These are phyloP conservation scores for Nitzschia inconspicua DNA, from an alignment of 108 stramenopile species.

Conservation along the genomic window DNA sequence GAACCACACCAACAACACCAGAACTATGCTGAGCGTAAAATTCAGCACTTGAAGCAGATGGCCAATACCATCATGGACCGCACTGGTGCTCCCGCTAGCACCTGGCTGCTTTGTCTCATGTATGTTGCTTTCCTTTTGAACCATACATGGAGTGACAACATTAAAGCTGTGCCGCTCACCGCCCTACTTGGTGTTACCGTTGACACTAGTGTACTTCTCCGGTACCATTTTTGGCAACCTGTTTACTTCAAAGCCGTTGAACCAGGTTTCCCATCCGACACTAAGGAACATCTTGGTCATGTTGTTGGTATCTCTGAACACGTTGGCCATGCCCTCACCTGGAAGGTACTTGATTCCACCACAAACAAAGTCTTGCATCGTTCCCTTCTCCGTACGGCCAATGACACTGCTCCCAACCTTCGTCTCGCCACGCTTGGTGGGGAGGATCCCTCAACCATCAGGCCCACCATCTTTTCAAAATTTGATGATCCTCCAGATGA, in stretches of 20 bases:
- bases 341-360: slow-evolving; percentile 5
- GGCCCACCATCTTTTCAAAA: too few species aligned
- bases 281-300: slow-evolving; percentile 1
- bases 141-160: slow-evolving; percentile 1
- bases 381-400: slow-evolving; percentile 17
- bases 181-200: slow-evolving; percentile 6
- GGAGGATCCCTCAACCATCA: too few species aligned
- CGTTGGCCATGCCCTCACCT: slow-evolving; percentile 33
- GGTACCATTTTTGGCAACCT: slow-evolving; percentile 17
- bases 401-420: not conserved
- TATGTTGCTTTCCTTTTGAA: slow-evolving; percentile 18
- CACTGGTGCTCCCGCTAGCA: slow-evolving; percentile 14
- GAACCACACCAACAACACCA: slow-evolving; percentile 33
- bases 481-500: too few species aligned
- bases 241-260: slow-evolving; percentile 16
- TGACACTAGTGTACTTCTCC: slow-evolving; percentile 16
- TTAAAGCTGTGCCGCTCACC: slow-evolving; percentile 4
- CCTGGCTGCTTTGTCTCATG: slow-evolving; percentile 18
- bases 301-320: slow-evolving; percentile 29
- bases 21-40: slow-evolving; percentile 27
- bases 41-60: slow-evolving; percentile 8
- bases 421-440: too few species aligned
- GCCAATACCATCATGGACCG: slow-evolving; percentile 11
- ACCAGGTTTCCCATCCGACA: slow-evolving; percentile 4
- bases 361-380: slow-evolving; percentile 17